These are phyloP conservation scores for Aspergillus jensenii DNA, from an alignment of 2,329 filamentous ascomycete species.

Conservation along the genomic window DNA sequence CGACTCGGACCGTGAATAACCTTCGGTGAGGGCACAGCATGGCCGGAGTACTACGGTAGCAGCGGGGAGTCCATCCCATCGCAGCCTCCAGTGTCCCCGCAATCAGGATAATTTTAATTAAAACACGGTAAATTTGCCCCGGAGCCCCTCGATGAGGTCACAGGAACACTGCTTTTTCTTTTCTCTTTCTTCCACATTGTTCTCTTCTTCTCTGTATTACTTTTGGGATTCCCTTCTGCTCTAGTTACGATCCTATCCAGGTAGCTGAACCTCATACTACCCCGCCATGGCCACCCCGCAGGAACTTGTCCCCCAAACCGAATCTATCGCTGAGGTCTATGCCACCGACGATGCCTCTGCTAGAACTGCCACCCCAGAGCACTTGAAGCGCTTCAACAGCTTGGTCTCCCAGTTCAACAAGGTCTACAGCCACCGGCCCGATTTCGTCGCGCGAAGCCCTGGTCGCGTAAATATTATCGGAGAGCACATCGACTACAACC, in stretches of 20 bases:
- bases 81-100: not conserved
- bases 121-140: not conserved
- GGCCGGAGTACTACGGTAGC: not conserved
- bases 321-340: slow-evolving; percentile 79
- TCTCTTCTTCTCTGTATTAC: not conserved
- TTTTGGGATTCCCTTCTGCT: slow-evolving; percentile 3
- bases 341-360: slow-evolving; percentile 75
- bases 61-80: not conserved
- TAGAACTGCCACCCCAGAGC: slow-evolving; percentile 63
- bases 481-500: slow-evolving; percentile 98
- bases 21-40: not conserved
- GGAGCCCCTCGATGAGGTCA: slow-evolving; percentile 1
- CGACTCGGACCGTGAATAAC: slow-evolving; percentile 1
- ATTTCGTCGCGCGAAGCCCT: slow-evolving; percentile 85
- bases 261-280: slow-evolving; percentile 13
- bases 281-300: slow-evolving; percentile 41
- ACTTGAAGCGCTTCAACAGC: slow-evolving; percentile 72
- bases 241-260: not conserved
- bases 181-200: not conserved
- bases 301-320: slow-evolving; percentile 68
- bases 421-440: slow-evolving; percentile 67
- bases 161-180: not conserved
- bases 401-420: slow-evolving; percentile 70
- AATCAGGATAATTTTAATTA: slow-evolving; percentile 3
- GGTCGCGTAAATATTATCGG: slow-evolving; percentile 98